Evolutionary conservation across 2,329 filamentous ascomycete species (phyloP).

Genomic region (Cercospora sp.): DNA sequence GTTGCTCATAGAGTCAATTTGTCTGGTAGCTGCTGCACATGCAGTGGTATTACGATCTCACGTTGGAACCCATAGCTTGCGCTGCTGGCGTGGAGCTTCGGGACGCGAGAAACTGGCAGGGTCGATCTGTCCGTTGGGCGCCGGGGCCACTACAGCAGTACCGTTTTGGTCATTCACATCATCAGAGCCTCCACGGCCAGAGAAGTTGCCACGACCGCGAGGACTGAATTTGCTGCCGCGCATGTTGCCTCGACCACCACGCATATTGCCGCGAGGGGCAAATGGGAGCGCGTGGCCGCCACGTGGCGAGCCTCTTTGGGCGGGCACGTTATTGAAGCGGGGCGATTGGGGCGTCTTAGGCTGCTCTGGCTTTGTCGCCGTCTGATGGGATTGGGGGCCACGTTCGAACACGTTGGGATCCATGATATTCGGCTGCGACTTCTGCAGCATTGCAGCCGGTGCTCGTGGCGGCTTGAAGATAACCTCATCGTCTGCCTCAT

Average conservation of each 20-base stretch:
- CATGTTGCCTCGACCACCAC: slow-evolving; percentile 29
- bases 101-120: slow-evolving; percentile 42
- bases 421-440: slow-evolving; percentile 39
- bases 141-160: slow-evolving; percentile 11
- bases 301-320: slow-evolving; percentile 23
- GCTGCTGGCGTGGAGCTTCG: slow-evolving; percentile 32
- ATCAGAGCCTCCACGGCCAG: slow-evolving; percentile 27
- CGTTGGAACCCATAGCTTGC: slow-evolving; percentile 41
- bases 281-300: slow-evolving; percentile 24
- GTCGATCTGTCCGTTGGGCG: slow-evolving; percentile 36
- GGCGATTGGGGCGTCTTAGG: slow-evolving; percentile 24
- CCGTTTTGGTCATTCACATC: slow-evolving; percentile 14
- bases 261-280: slow-evolving; percentile 27
- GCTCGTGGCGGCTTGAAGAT: slow-evolving; percentile 36
- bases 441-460: slow-evolving; percentile 37
- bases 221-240: slow-evolving; percentile 24
- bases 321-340: slow-evolving; percentile 14
- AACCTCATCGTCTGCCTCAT: slow-evolving; percentile 26
- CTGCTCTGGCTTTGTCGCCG: slow-evolving; percentile 9
- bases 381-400: slow-evolving; percentile 29
- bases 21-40: slow-evolving; percentile 14
- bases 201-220: slow-evolving; percentile 26
- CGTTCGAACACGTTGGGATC: slow-evolving; percentile 53
- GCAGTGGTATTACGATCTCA: slow-evolving; percentile 23
- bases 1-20: neutral